Evolutionary conservation across 2,329 filamentous ascomycete species (phyloP).

Genomic region (Penicillium palitans): DNA sequence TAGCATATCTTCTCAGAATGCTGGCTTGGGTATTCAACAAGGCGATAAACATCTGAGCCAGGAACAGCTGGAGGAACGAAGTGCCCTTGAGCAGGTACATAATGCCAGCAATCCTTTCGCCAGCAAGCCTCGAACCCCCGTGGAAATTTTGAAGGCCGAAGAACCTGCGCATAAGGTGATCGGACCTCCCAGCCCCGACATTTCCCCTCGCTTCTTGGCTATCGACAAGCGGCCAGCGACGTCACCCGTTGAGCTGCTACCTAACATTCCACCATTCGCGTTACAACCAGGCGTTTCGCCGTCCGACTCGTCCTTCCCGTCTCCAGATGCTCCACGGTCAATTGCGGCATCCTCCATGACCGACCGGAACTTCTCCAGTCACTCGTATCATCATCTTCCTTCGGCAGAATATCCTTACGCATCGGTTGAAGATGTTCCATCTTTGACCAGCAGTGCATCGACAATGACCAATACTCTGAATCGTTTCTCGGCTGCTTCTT

Average conservation of each 20-base stretch:
- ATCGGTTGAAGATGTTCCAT: slow-evolving; percentile 52
- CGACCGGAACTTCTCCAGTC: slow-evolving; percentile 42
- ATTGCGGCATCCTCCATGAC: slow-evolving; percentile 44
- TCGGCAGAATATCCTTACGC: slow-evolving; percentile 43
- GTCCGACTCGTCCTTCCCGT: slow-evolving; percentile 47
- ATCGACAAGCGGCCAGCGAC: slow-evolving; percentile 45
- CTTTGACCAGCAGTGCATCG: slow-evolving; percentile 51
- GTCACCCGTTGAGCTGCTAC: slow-evolving; percentile 43
- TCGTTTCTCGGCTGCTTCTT: slow-evolving; percentile 44
- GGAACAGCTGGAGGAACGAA: slow-evolving; percentile 6
- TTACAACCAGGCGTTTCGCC: slow-evolving; percentile 40
- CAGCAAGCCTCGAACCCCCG: slow-evolving; percentile 25
- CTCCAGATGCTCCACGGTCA: slow-evolving; percentile 47
- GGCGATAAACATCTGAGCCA: slow-evolving; percentile 8
- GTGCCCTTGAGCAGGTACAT: slow-evolving; percentile 15
- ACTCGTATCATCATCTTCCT: slow-evolving; percentile 38
- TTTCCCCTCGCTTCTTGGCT: slow-evolving; percentile 39
- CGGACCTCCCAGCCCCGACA: slow-evolving; percentile 35
- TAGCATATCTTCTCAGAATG: slow-evolving; percentile 13
- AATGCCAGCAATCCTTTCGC: slow-evolving; percentile 26
- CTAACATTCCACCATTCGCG: slow-evolving; percentile 42
- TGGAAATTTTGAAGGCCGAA: slow-evolving; percentile 36
- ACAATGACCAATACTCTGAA: slow-evolving; percentile 47
- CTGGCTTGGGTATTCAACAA: slow-evolving; percentile 35
- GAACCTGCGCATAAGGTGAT: slow-evolving; percentile 26